Evolutionary conservation across 1,284 basidiomycete genomes (phyloP).

Genomic region (Cryptococcus sp.): DNA sequence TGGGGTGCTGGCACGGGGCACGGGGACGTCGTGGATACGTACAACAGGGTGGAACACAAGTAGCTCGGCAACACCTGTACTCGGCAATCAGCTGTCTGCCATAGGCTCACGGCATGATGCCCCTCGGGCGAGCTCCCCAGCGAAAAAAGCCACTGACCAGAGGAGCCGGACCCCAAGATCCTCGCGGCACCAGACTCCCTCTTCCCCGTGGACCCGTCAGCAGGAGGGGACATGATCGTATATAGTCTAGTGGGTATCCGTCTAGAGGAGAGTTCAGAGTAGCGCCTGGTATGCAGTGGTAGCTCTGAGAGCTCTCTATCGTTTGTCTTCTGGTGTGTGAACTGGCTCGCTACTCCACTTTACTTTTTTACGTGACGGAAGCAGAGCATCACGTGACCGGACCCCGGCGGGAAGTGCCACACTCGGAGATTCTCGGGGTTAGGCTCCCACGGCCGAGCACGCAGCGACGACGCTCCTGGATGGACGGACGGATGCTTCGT

Average conservation of each 20-base stretch:
- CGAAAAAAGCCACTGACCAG: conserved; percentile 58
- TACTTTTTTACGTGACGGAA: too few relatives aligned
- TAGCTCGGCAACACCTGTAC: conserved; percentile 84
- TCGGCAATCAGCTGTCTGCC: not conserved
- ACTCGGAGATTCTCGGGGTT: conserved; percentile 12
- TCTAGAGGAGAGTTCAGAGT: not conserved
- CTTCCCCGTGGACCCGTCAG: conserved; percentile 36
- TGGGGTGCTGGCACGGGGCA: not conserved
- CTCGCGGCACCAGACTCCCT: conserved; percentile 84
- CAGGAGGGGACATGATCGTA: conserved; percentile 43
- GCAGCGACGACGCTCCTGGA: not conserved
- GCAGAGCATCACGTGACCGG: too few relatives aligned
- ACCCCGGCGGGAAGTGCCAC: too few relatives aligned
- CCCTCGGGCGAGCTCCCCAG: not conserved
- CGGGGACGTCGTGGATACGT: conserved; percentile 4
- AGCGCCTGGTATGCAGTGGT: too few relatives aligned
- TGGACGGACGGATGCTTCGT: not conserved
- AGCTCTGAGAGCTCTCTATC: too few relatives aligned
- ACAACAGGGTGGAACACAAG: conserved; percentile 80
- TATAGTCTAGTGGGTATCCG: not conserved
- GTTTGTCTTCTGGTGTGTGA: too few relatives aligned
- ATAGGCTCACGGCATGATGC: conserved; percentile 2
- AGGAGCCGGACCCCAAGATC: conserved; percentile 85
- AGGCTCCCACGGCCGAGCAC: not conserved
- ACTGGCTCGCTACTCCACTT: too few relatives aligned